Evolutionary conservation across 2,329 filamentous ascomycete species (phyloP), one percentile per base, ranked within the genome.

Genomic region (Metarhizium anisopliae): DNA sequence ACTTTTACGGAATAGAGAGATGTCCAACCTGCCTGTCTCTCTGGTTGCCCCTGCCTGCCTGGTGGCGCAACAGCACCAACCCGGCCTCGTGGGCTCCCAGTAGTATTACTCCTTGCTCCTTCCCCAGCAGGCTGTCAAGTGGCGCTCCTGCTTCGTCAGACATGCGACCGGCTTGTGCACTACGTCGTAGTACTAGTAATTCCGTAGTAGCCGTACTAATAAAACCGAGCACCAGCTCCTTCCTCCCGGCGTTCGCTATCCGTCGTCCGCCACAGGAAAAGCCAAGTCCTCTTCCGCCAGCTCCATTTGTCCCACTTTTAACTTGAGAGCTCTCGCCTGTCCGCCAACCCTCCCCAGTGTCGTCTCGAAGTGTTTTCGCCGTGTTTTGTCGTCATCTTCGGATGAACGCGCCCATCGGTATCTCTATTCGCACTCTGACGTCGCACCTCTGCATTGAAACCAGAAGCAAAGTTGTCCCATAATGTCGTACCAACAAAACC

Each of bases 401-500:
- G 45, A 30, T 49, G 45, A 29, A 51, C 29, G 51, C 47, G 20
- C 35, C 42, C 29, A 32, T 45, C 13, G 8, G 20, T 53, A 59
- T 57, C 55, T 57, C 35, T 50, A 49, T 36, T 16, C 36, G 13
- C 11, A 35, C 49, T 45, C 10, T 42, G 14, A 16, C 49, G 43
- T 32, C 32, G 47, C 50, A 38, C 16, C 4, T 14, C 51, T 3
- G 18, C 51, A 36, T 36, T 11, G 18, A 47, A 47, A 47, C 6
- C 50, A 29, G 5, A 38, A 25, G n/a, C 16, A 18, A 50, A 25
- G 35, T 38, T 29, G 20, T 16, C 14, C 45, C 54, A 59, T 43
- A 35, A 68, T 62, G 64, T 63, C 61, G 16, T 61, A 65, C 58
- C 62, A 64, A 43, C 54, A 59, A 38, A 63, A 64, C 50, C 61